Conservation (phyloP, 2,329 filamentous ascomycete genomes). For the Phoma sp. region DNA sequence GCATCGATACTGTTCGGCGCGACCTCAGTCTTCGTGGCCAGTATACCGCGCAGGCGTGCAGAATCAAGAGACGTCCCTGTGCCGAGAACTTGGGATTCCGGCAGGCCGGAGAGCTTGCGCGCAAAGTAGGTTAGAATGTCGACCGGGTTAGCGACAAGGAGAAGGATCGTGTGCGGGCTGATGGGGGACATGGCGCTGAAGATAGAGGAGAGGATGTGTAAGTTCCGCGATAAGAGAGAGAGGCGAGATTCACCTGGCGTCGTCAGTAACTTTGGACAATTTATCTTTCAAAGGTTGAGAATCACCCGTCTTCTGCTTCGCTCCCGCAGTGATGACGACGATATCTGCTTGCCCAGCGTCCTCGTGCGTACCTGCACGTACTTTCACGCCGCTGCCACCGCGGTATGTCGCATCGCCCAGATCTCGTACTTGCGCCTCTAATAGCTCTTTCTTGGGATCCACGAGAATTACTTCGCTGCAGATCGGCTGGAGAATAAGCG, state of each 20-base stretch:
- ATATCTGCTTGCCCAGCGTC: conserved; percentile 63
- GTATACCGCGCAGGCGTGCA: conserved; percentile 54
- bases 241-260: conserved; percentile 53
- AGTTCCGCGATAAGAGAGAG: conserved; percentile 56
- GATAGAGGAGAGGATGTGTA: conserved; percentile 56
- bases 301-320: conserved; percentile 55
- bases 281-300: background rate
- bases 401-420: conserved; percentile 59
- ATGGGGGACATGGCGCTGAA: conserved; percentile 59
- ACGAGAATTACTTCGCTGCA: conserved; percentile 61
- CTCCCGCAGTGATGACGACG: conserved; percentile 61
- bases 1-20: conserved; percentile 51
- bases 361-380: conserved; percentile 53
- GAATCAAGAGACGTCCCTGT: conserved; percentile 63
- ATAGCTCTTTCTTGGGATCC: conserved; percentile 55
- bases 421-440: conserved; percentile 60
- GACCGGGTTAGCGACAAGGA: conserved; percentile 63
- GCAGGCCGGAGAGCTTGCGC: conserved; percentile 56
- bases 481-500: conserved; percentile 59
- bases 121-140: conserved; percentile 62
- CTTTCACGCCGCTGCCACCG: conserved; percentile 51
- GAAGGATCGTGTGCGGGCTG: conserved; percentile 54
- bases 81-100: conserved; percentile 58
- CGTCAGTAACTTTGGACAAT: conserved; percentile 6
- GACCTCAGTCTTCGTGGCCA: conserved; percentile 50